A percentile compares a stretch with the other conserved stretches of the same genome.
Conservation (phyloP, 306 rosid species). For the Benincasa hispida region DNA sequence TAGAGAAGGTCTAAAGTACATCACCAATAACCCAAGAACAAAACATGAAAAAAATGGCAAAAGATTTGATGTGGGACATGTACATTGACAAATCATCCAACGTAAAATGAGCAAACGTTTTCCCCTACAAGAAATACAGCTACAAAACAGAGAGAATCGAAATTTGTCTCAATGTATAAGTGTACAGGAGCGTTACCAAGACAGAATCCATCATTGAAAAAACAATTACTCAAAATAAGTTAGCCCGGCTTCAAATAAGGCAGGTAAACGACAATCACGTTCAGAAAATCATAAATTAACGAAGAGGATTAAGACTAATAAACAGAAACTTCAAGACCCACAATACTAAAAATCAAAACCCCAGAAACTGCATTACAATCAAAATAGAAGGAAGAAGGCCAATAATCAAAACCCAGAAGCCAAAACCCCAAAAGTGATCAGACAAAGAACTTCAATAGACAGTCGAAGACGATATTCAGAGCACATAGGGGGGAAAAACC, state of each 20-base stretch:
- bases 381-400: background rate
- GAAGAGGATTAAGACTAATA: background rate
- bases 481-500: background rate
- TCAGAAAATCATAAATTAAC: background rate
- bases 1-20: background rate
- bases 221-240: background rate
- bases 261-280: background rate
- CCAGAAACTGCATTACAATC: slow-evolving; percentile 3
- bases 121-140: background rate
- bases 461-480: background rate
- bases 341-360: background rate
- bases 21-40: background rate
- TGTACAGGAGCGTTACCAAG: background rate
- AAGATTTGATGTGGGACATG: background rate
- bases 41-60: background rate
- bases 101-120: background rate
- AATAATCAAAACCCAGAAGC: background rate
- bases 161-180: background rate
- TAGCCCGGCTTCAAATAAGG: background rate
- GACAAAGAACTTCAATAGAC: background rate
- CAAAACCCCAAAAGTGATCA: slow-evolving; percentile 1
- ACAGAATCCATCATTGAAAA: background rate
- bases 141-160: background rate
- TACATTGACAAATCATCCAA: background rate
- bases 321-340: background rate